A percentile compares a stretch with the other conserved stretches of the same genome.
Conservation (phyloP, 257 asterid species). For the Prunella vulgaris region DNA sequence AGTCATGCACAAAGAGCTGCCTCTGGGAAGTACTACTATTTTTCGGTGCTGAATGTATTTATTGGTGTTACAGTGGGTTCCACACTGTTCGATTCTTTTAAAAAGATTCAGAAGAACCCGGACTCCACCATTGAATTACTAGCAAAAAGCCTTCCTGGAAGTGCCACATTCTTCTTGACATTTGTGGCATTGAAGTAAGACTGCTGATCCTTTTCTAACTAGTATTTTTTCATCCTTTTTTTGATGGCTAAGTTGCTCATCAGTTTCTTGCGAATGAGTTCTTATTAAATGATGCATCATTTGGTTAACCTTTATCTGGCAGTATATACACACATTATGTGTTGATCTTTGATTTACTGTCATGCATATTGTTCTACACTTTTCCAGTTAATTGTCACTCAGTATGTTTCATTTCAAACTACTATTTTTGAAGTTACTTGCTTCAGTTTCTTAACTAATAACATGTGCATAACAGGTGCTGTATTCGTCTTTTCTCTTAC, state of each 20-base stretch:
- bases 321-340: not conserved
- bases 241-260: not conserved
- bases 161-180: conserved; percentile 95
- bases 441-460: too few relatives aligned
- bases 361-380: not conserved
- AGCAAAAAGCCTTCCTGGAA: conserved; percentile 83
- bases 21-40: conserved; percentile 86
- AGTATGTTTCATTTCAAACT: too few relatives aligned
- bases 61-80: conserved; percentile 81
- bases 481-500: too few relatives aligned
- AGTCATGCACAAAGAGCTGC: conserved; percentile 84
- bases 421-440: too few relatives aligned
- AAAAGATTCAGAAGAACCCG: conserved; percentile 47
- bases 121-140: conserved; percentile 32
- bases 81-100: conserved; percentile 53
- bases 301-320: not conserved
- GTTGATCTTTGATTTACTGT: not conserved
- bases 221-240: not conserved
- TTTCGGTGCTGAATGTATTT: conserved; percentile 74
- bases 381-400: not conserved
- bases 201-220: not conserved
- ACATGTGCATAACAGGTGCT: too few relatives aligned
- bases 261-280: not conserved
- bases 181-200: conserved; percentile 91
- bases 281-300: too few relatives aligned